phyloP scores from a whole-genome alignment of 2,329 filamentous ascomycete species.

The Penicillium sp. region DNA sequence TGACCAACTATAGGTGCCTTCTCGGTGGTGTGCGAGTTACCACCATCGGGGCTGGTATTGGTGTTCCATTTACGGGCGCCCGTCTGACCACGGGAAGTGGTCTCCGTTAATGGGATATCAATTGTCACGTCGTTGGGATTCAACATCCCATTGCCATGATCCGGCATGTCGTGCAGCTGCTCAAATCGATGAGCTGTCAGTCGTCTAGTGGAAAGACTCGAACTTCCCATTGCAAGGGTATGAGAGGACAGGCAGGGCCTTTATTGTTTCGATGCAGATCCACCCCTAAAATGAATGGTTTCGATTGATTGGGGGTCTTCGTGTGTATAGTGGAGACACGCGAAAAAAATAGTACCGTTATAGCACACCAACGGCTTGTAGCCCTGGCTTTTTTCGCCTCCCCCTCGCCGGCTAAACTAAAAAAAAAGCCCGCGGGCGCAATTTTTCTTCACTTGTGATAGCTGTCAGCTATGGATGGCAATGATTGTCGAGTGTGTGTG shows the following conservation, averaged over 20 bases:
- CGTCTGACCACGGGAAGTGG: conserved; percentile 50
- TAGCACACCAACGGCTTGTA: neutral
- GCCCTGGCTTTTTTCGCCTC: neutral
- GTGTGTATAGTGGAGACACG: conserved; percentile 1
- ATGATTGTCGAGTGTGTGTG: neutral
- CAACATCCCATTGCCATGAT: conserved; percentile 38
- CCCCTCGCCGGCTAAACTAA: conserved; percentile 1
- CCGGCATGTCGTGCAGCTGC: conserved; percentile 36
- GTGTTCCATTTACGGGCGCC: conserved; percentile 43
- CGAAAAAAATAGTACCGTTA: conserved; percentile 4
- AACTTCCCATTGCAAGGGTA: conserved; percentile 32
- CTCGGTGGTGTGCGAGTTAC: conserved; percentile 16
- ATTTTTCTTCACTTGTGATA: neutral
- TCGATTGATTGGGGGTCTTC: neutral
- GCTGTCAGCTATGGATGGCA: neutral
- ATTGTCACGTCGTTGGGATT: conserved; percentile 56
- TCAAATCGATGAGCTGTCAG: conserved; percentile 48
- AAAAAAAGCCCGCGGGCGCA: neutral
- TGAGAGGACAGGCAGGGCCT: neutral
- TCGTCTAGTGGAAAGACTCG: conserved; percentile 40
- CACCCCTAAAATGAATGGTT: neutral
- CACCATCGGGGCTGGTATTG: conserved; percentile 29
- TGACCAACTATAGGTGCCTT: conserved; percentile 30
- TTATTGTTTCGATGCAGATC: conserved; percentile 8
- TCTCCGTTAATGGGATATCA: conserved; percentile 60